These are phyloP conservation scores for Colletotrichum sp. DNA, from an alignment of 2,329 filamentous ascomycete species.

Conservation along the genomic window DNA sequence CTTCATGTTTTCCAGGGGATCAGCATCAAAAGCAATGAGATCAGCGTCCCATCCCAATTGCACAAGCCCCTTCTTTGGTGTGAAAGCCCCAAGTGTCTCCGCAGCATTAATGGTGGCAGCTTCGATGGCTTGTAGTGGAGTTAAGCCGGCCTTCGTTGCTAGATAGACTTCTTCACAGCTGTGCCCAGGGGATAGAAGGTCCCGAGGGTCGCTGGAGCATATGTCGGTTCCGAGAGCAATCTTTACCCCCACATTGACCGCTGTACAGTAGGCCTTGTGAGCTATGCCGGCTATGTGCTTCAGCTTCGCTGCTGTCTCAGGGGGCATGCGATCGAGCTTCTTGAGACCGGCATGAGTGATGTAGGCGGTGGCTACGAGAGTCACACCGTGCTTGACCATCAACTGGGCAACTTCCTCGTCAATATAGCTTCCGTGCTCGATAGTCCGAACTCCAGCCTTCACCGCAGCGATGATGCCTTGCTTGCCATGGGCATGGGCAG, in stretches of 20 bases:
- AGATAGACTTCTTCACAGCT: neutral
- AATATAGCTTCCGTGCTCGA: neutral
- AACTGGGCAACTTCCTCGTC: neutral
- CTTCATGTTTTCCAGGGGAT: neutral
- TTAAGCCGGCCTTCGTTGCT: constrained; percentile 43
- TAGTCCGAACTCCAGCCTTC: neutral
- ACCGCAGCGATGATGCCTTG: neutral
- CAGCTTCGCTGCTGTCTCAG: neutral
- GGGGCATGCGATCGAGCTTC: neutral
- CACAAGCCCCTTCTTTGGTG: constrained; percentile 47
- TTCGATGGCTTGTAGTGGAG: constrained; percentile 53
- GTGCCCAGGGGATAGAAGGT: neutral
- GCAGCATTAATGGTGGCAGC: constrained; percentile 52
- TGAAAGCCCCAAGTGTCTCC: constrained; percentile 47
- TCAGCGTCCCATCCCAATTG: constrained; percentile 20
- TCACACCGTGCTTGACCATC: neutral
- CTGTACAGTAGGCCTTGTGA: neutral
- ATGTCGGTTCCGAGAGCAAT: neutral
- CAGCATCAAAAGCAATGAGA: neutral
- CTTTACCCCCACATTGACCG: neutral
- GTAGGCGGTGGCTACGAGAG: neutral
- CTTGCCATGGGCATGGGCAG: neutral
- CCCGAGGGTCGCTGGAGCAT: neutral
- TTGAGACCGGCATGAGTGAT: neutral
- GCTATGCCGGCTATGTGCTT: neutral